These are phyloP conservation scores for Neurospora pannonica DNA, from an alignment of 495 filamentous ascomycete species.

Conservation along the genomic window DNA sequence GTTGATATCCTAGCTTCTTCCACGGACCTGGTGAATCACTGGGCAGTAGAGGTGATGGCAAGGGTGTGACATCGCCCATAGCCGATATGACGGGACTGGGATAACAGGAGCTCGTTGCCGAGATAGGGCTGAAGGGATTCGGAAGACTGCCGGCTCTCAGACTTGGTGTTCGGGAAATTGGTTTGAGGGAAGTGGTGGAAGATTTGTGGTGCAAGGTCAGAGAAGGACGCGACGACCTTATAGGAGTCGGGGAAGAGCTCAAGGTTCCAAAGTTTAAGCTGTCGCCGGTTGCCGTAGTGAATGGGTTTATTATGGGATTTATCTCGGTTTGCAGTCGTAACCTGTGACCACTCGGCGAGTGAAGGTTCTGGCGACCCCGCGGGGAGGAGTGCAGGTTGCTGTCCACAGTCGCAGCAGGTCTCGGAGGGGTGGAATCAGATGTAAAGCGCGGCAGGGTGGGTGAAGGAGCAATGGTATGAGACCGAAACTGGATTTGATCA, in stretches of 20 bases:
- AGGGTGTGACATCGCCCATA: slow-evolving; percentile 81
- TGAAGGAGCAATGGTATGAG: slow-evolving; percentile 26
- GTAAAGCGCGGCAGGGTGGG: slow-evolving; percentile 13
- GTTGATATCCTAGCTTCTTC: slow-evolving; percentile 40
- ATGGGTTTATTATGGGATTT: slow-evolving; percentile 15
- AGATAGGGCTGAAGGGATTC: slow-evolving; percentile 25
- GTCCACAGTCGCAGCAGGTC: slow-evolving; percentile 6
- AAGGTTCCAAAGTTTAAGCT: slow-evolving; percentile 1
- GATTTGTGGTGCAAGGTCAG: slow-evolving; percentile 27
- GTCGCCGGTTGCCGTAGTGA: slow-evolving; percentile 15
- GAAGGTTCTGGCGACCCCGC: slow-evolving; percentile 10
- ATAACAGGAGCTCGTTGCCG: slow-evolving; percentile 34
- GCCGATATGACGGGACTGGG: slow-evolving; percentile 62
- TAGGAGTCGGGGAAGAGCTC: slow-evolving; percentile 8
- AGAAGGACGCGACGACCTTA: slow-evolving; percentile 18
- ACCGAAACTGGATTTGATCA: slow-evolving; percentile 20
- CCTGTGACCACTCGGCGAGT: slow-evolving; percentile 12
- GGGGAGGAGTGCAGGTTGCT: slow-evolving; percentile 1
- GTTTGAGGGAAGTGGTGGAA: slow-evolving; percentile 31
- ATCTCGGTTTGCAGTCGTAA: slow-evolving; percentile 28
- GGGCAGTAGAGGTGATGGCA: slow-evolving; percentile 77
- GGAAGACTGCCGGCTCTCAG: slow-evolving; percentile 29
- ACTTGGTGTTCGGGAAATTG: slow-evolving; percentile 39
- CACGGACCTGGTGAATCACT: slow-evolving; percentile 66
- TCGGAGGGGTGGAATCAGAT: background rate